These are phyloP conservation scores for Tylopilus sp. DNA, from an alignment of 768 basidiomycete genomes.

Conservation along the genomic window DNA sequence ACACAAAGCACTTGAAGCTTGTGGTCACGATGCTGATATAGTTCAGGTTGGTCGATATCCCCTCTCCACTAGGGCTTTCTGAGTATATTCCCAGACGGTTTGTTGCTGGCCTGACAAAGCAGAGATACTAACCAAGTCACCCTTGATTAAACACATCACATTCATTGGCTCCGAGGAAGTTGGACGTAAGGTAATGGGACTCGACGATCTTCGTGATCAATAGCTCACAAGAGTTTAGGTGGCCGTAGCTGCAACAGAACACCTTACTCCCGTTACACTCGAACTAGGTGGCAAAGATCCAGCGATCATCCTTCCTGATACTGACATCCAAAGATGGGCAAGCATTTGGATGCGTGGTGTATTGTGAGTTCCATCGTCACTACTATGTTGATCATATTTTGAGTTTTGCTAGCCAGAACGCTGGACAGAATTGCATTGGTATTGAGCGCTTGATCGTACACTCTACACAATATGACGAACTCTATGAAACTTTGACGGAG, in stretches of 20 bases:
- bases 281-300: slow-evolving; percentile 97
- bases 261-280: slow-evolving; percentile 88
- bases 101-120: slow-evolving; percentile 90
- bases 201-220: neutral
- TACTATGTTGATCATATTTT: neutral
- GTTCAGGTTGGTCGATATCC: slow-evolving; percentile 59
- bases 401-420: slow-evolving; percentile 64
- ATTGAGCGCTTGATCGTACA: slow-evolving; percentile 93
- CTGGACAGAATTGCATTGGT: slow-evolving; percentile 96
- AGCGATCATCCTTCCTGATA: slow-evolving; percentile 81
- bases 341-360: slow-evolving; percentile 87
- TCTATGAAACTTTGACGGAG: slow-evolving; percentile 63
- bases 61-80: neutral
- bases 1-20: slow-evolving; percentile 68
- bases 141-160: slow-evolving; percentile 87
- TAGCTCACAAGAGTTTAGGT: slow-evolving; percentile 45
- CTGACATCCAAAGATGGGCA: slow-evolving; percentile 76
- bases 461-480: slow-evolving; percentile 66
- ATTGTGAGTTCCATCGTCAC: slow-evolving; percentile 58
- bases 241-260: slow-evolving; percentile 76
- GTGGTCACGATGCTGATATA: slow-evolving; percentile 82
- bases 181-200: slow-evolving; percentile 59
- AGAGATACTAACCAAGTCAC: slow-evolving; percentile 72
- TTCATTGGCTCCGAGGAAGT: slow-evolving; percentile 85
- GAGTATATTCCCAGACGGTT: slow-evolving; percentile 49